Evolutionary conservation across 768 basidiomycete species (phyloP).

Genomic region (Russula vinacea): DNA sequence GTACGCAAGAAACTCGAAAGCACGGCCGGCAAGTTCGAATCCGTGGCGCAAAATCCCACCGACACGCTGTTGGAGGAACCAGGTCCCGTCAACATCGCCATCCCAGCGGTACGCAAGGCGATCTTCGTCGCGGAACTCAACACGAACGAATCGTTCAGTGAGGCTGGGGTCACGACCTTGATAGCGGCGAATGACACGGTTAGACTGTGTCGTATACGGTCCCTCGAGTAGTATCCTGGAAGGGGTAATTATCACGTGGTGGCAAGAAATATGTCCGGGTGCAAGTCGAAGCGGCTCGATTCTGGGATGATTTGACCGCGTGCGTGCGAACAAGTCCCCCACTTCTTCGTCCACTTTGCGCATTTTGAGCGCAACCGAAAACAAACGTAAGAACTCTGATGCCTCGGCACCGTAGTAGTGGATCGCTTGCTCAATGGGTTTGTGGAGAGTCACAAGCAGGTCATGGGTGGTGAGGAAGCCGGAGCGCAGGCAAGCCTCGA

Average conservation of each 20-base stretch:
- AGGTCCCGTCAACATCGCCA: constrained; percentile 55
- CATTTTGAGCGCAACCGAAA: constrained; percentile 47
- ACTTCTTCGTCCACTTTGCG: constrained; percentile 45
- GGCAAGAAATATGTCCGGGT: constrained; percentile 55
- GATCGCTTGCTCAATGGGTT: constrained; percentile 44
- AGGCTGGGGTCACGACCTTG: constrained; percentile 37
- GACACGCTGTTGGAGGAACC: constrained; percentile 45
- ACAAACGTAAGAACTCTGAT: constrained; percentile 53
- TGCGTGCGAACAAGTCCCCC: constrained; percentile 46
- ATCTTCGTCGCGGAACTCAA: constrained; percentile 84
- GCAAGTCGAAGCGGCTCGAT: constrained; percentile 32
- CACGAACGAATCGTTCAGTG: constrained; percentile 71
- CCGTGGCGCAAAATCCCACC: constrained; percentile 51
- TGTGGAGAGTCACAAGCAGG: constrained; percentile 44
- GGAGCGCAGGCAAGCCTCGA: constrained; percentile 66
- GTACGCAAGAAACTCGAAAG: constrained; percentile 80
- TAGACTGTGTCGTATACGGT: constrained; percentile 71
- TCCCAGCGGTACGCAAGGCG: constrained; percentile 70
- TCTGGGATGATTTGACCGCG: constrained; percentile 32
- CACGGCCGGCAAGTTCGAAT: constrained; percentile 64
- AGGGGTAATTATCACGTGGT: constrained; percentile 74
- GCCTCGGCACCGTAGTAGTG: constrained; percentile 36
- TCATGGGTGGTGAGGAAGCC: constrained; percentile 60
- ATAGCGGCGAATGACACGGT: constrained; percentile 73
- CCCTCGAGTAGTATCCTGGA: constrained; percentile 73